Conservation (phyloP, 306 rosid genomes). For the Adenanthera pavonina region DNA sequence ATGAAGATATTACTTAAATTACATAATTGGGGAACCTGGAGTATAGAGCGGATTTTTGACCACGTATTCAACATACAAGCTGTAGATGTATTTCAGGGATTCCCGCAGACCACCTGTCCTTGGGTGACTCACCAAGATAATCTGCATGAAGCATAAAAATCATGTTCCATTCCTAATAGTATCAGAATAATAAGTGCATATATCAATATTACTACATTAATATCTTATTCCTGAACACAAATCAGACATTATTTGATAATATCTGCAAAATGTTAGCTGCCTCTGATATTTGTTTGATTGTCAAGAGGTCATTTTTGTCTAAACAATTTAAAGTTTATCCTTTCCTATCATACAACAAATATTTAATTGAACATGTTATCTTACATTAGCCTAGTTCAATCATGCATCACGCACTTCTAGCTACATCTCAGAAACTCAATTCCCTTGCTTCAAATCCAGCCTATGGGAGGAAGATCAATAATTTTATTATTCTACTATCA, state of each 20-base stretch:
- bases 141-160: constrained; percentile 54
- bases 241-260: constrained; percentile 30
- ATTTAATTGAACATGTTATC: neutral
- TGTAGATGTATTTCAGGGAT: constrained; percentile 86
- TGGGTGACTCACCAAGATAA: constrained; percentile 92
- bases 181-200: neutral
- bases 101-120: constrained; percentile 89
- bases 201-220: neutral
- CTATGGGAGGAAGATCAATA: neutral
- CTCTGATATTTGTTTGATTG: neutral
- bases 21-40: constrained; percentile 90
- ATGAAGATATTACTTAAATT: constrained; percentile 19
- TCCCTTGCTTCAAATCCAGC: constrained; percentile 14
- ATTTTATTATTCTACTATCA: neutral
- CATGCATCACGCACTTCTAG: neutral
- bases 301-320: neutral
- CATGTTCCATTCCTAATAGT: constrained; percentile 13
- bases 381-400: neutral
- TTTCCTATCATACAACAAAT: neutral
- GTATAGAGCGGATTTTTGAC: constrained; percentile 86
- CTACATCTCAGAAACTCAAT: neutral
- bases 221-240: constrained; percentile 4
- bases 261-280: constrained; percentile 20
- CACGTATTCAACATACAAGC: constrained; percentile 92
- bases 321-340: neutral